These are phyloP conservation scores for Sporothrix brunneoviolacea DNA, from an alignment of 2,329 filamentous ascomycete species.

Conservation along the genomic window DNA sequence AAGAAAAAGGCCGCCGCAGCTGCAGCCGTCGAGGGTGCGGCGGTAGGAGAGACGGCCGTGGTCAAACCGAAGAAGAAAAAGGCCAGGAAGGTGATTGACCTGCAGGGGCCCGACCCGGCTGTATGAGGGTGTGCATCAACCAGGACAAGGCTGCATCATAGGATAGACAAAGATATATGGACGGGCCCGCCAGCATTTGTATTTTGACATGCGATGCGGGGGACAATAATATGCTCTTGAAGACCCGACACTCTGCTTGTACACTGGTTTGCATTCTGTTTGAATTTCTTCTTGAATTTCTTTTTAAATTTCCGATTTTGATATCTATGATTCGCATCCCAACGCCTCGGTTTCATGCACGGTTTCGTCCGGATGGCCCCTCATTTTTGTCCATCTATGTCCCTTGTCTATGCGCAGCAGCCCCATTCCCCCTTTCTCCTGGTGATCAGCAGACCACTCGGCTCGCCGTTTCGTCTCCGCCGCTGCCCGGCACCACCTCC, in stretches of 20 bases:
- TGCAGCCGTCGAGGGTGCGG: conserved; percentile 11
- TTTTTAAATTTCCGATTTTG: background rate
- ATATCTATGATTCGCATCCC: background rate
- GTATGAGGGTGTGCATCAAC: background rate
- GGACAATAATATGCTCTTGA: too few species aligned
- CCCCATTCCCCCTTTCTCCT: too few species aligned
- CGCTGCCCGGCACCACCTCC: conserved; percentile 23
- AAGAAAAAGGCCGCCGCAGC: conserved; percentile 24
- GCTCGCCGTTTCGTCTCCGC: too few species aligned
- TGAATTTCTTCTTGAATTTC: background rate
- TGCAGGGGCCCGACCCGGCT: conserved; percentile 6
- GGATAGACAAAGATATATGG: background rate
- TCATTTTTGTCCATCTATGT: too few species aligned
- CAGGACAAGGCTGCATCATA: background rate
- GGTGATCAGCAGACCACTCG: too few species aligned
- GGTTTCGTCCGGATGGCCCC: too few species aligned
- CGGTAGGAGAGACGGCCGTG: conserved; percentile 8
- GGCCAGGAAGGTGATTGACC: conserved; percentile 20
- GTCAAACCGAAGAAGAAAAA: conserved; percentile 27
- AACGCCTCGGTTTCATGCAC: too few species aligned
- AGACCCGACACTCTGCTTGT: too few species aligned
- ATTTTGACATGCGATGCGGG: background rate
- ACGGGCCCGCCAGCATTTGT: background rate
- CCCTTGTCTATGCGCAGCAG: too few species aligned
- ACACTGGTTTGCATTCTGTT: background rate